Percentiles rank a stretch among this genome's conserved stretches.
Conservation (phyloP, 139 green algal species). For the Choricystis sp. region DNA sequence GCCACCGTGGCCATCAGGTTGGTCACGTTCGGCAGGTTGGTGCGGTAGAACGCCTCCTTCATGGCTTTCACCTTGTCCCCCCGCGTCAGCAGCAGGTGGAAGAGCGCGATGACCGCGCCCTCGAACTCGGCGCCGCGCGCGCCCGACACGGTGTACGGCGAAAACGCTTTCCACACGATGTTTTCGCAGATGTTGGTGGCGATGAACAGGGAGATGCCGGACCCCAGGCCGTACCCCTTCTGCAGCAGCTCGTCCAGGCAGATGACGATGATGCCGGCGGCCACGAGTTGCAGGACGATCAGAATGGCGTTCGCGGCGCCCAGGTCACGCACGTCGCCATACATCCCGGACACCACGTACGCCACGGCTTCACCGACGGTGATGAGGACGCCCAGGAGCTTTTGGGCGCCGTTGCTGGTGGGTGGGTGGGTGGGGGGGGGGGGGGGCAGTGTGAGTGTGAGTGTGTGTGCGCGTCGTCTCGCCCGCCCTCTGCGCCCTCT, state of each 20-base stretch:
- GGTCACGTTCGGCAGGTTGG: conserved; percentile 92
- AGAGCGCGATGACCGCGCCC: conserved; percentile 90
- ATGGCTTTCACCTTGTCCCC: conserved; percentile 68
- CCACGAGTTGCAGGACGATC: conserved; percentile 93
- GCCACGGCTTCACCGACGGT: conserved; percentile 96
- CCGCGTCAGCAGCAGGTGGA: conserved; percentile 90
- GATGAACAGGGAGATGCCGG: conserved; percentile 98
- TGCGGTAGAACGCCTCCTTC: conserved; percentile 93
- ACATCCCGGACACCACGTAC: conserved; percentile 99
- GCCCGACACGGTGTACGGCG: conserved; percentile 34
- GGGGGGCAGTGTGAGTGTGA: not conserved
- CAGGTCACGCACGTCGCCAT: conserved; percentile 88
- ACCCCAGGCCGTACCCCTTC: conserved; percentile 94
- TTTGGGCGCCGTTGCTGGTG: conserved; percentile 75
- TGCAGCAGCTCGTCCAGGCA: conserved; percentile 96
- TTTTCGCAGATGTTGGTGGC: conserved; percentile 99
- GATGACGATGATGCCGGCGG: conserved; percentile 96
- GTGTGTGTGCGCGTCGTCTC: not conserved
- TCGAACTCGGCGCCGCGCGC: conserved; percentile 91
- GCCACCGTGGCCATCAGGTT: conserved; percentile 90
- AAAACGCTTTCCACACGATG: conserved; percentile 99
- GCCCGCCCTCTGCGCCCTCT: too few species aligned
- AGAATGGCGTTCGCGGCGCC: conserved; percentile 80
- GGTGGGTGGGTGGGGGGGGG: not conserved
- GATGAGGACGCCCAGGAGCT: conserved; percentile 96